A percentile compares a stretch with the other conserved stretches of the same genome.
Evolutionary conservation across 345 rosid genomes (phyloP).

Genomic region (Hypericum androsaemum): DNA sequence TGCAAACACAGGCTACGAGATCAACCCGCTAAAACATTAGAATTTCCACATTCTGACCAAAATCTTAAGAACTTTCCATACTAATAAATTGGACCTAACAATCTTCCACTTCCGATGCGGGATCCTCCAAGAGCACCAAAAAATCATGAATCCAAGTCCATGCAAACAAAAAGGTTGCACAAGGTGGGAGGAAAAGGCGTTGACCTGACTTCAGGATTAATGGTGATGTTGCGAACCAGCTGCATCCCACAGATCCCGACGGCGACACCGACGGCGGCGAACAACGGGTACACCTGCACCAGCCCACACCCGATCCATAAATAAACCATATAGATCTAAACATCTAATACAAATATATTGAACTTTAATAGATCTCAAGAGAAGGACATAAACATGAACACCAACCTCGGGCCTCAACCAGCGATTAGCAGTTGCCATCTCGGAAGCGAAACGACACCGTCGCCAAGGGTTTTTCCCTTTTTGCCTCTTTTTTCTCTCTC

Average conservation of each 20-base stretch:
- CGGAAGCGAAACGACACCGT: not conserved
- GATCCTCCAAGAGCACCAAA: not conserved
- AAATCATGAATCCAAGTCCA: not conserved
- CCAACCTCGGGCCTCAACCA: conserved; percentile 82
- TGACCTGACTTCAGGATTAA: conserved; percentile 96
- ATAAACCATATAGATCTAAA: not conserved
- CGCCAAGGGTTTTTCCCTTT: too few species aligned
- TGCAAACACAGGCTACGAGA: too few species aligned
- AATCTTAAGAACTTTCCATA: too few species aligned
- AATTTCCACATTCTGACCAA: too few species aligned
- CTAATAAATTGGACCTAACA: too few species aligned
- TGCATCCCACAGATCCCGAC: conserved; percentile 81
- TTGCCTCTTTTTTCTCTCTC: too few species aligned
- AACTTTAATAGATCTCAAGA: not conserved
- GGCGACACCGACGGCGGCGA: conserved; percentile 80
- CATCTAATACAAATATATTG: conserved; percentile 4
- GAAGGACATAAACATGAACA: not conserved
- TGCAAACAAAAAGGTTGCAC: not conserved
- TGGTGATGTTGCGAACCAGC: conserved; percentile 73
- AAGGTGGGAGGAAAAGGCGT: conserved; percentile 4
- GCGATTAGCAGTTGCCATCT: conserved; percentile 11
- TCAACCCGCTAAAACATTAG: too few species aligned
- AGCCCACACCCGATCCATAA: not conserved
- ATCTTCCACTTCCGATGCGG: too few species aligned
- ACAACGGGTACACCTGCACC: conserved; percentile 78